A percentile compares a stretch with the other conserved stretches of the same genome.
Conservation (phyloP, 2,329 filamentous ascomycete genomes). For the Phyllosticta citriasiana region DNA sequence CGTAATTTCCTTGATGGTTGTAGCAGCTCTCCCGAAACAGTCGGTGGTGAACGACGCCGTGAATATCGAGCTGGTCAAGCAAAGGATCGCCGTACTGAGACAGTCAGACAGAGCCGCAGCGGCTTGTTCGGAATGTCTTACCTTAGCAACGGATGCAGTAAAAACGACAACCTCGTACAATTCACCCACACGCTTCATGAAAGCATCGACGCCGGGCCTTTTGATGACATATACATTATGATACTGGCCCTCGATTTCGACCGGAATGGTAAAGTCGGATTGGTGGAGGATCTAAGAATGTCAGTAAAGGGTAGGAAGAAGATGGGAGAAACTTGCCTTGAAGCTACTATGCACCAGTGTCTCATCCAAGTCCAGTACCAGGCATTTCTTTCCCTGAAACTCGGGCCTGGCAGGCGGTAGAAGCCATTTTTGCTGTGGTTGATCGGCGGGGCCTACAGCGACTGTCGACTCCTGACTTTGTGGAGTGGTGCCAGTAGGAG, state of each 20-base stretch:
- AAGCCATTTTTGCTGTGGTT: constrained; percentile 57
- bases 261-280: constrained; percentile 96
- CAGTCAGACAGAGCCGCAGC: constrained; percentile 1
- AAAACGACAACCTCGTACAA: constrained; percentile 98
- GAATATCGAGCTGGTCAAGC: constrained; percentile 92
- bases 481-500: constrained; percentile 32
- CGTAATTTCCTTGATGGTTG: constrained; percentile 98
- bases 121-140: constrained; percentile 27
- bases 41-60: constrained; percentile 90
- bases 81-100: constrained; percentile 85
- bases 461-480: constrained; percentile 24
- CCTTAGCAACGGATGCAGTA: constrained; percentile 96
- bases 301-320: not conserved
- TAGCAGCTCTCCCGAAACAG: constrained; percentile 98
- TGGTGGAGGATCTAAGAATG: constrained; percentile 78
- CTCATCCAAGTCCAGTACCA: constrained; percentile 92
- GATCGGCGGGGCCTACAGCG: constrained; percentile 34
- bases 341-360: constrained; percentile 98
- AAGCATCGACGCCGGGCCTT: constrained; percentile 93
- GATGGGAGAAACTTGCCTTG: constrained; percentile 54
- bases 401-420: constrained; percentile 73
- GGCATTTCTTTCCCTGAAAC: constrained; percentile 79
- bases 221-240: constrained; percentile 99
- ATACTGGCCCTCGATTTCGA: constrained; percentile 97
- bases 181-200: constrained; percentile 97